phyloP scores from a whole-genome alignment of 192 early-diverging fungal species.

The Dimargaris verticillata region DNA sequence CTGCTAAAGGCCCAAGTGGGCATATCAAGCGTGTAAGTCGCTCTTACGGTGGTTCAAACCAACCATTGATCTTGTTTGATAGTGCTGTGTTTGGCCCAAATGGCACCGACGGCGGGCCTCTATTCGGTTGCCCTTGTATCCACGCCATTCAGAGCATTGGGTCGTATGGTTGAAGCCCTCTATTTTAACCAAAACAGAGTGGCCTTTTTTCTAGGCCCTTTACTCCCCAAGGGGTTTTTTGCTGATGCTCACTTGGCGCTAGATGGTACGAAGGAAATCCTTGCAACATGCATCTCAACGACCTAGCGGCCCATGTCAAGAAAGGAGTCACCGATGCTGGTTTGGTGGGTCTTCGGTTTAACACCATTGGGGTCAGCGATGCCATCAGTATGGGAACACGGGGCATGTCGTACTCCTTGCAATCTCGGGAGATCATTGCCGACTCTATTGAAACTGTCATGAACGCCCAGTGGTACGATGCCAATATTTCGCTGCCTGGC shows the following conservation, averaged over 20 bases:
- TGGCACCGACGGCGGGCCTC: not conserved
- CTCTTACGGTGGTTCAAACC: not conserved
- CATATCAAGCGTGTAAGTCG: constrained; percentile 76
- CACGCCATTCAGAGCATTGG: not conserved
- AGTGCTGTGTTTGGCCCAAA: not conserved
- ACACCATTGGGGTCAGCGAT: constrained; percentile 95
- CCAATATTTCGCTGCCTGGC: constrained; percentile 91
- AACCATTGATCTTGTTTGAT: not conserved
- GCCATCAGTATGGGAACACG: constrained; percentile 94
- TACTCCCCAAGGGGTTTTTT: not conserved
- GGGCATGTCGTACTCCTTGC: constrained; percentile 94
- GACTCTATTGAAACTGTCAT: constrained; percentile 99
- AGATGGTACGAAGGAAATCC: constrained; percentile 98
- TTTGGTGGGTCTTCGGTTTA: constrained; percentile 90
- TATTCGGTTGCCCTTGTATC: not conserved
- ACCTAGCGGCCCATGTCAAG: constrained; percentile 78
- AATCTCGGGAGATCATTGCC: constrained; percentile 94
- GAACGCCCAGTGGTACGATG: constrained; percentile 96
- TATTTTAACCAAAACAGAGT: not conserved
- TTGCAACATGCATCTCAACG: constrained; percentile 97
- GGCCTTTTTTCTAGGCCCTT: not conserved
- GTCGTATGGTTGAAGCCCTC: not conserved
- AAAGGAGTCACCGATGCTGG: constrained; percentile 79
- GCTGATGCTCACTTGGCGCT: not conserved
- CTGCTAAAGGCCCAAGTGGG: constrained; percentile 86